Conservation (phyloP, 2,329 filamentous ascomycete species). For the Pyrenochaeta sp. region DNA sequence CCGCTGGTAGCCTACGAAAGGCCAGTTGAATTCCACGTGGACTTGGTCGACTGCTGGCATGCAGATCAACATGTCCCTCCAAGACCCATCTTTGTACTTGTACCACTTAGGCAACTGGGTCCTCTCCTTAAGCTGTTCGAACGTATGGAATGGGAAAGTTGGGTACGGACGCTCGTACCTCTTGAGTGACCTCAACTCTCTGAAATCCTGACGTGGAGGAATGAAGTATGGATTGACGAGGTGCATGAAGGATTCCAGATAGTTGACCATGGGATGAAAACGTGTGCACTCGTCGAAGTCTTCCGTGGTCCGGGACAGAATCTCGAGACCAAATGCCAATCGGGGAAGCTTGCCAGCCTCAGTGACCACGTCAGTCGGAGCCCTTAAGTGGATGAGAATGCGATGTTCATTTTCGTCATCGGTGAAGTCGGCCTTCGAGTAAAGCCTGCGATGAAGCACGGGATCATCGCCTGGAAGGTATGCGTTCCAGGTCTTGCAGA, state of each 20-base stretch:
- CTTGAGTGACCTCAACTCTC: not conserved
- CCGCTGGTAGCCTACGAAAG: not conserved
- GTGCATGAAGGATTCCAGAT: not conserved
- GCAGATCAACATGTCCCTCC: conserved; percentile 1
- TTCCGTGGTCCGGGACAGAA: not conserved
- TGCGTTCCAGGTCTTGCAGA: conserved; percentile 5
- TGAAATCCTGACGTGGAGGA: too few relatives aligned
- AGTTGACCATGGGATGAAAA: conserved; percentile 1
- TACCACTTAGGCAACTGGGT: not conserved
- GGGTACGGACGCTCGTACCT: not conserved
- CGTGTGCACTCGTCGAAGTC: not conserved
- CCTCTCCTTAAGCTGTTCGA: not conserved
- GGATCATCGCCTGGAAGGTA: conserved; percentile 5
- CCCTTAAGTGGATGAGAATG: not conserved
- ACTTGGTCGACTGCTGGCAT: not conserved
- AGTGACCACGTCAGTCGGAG: not conserved
- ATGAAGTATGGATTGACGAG: not conserved
- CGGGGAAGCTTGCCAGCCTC: not conserved
- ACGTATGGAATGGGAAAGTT: not conserved
- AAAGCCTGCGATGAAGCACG: not conserved
- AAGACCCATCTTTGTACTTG: not conserved
- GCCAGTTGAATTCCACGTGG: not conserved
- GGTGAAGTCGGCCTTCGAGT: not conserved
- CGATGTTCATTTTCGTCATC: not conserved
- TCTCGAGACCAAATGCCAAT: not conserved